Evolutionary conservation across 257 asterid species (phyloP), one percentile per base, ranked within the genome.

Genomic region (Rehmannia glutinosa): DNA sequence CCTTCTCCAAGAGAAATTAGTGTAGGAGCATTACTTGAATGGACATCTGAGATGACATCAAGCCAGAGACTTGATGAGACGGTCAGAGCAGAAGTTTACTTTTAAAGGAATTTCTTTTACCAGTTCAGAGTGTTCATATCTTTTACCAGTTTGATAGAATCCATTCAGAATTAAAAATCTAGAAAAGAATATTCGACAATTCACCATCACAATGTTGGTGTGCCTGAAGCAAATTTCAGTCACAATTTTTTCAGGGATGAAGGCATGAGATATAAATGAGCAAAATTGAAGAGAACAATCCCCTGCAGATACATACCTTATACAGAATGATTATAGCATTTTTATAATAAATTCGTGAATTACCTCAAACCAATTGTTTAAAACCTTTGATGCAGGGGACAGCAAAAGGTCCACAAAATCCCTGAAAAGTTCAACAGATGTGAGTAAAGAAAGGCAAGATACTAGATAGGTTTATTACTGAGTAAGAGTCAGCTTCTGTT

Each of bases 281-380:
- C 36, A 36, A 21, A 46, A 12, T 6, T 25, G 8, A 41, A 24
- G 50, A 66, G 54, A 69, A 65, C 8, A 15, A 33, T 42, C 42
- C 17, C 57, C 49, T 35, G 68, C 15, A 62, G 57, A 38, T 46
- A 64, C 36, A 41, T 39, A 28, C 50, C 69, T 51, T 45, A 27
- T 10, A 12, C 43, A 59, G 36, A 35, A 36, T 55, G 16, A 17
- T 33, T n/a, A 46, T 15, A 46, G 21, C 67, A 62, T 25, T 17
- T 59, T 51, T 32, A 42, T 12, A 41, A 33, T n/a, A 33, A 36
- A 5, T 6, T 17, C 8, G 1, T 19, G 46, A 17, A 66, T 67
- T 79, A 93, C 98, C 98, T 93, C 97, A 74, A 93, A 93, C 99
- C 97, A 93, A 64, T 85, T 90, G 77, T 93, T 82, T 72, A 93